A percentile compares a stretch with the other conserved stretches of the same genome.
Conservation (phyloP, 257 asterid species). For the Jacaranda copaia region DNA sequence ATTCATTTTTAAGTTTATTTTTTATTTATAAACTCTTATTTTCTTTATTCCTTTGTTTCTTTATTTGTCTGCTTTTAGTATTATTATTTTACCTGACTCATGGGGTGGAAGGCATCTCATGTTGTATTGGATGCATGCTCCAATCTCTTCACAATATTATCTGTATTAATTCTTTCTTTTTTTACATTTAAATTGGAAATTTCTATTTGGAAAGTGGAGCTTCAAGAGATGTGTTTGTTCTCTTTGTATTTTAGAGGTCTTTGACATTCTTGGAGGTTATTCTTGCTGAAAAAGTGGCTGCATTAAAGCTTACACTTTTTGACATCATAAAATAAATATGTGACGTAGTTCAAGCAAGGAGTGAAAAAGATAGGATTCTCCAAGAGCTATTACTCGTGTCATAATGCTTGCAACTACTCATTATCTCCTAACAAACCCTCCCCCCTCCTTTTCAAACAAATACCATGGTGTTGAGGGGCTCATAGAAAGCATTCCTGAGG, state of each 20-base stretch:
- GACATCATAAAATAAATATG: conserved; percentile 94
- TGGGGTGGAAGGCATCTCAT: conserved; percentile 99
- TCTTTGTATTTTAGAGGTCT: too few species aligned
- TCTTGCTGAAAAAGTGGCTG: conserved; percentile 98
- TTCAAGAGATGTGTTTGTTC: background rate
- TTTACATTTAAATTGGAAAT: background rate
- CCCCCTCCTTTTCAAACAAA: conserved; percentile 58
- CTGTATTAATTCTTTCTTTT: conserved; percentile 29
- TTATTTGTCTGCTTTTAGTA: conserved; percentile 62
- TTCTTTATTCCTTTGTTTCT: background rate
- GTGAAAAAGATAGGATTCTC: conserved; percentile 68
- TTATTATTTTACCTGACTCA: conserved; percentile 92
- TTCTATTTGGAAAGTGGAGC: conserved; percentile 12
- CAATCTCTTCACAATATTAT: conserved; percentile 99
- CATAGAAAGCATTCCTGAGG: conserved; percentile 96
- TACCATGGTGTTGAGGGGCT: conserved; percentile 99
- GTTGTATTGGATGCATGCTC: conserved; percentile 96
- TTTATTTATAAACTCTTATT: background rate
- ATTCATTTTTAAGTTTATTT: background rate
- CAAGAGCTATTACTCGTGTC: conserved; percentile 23
- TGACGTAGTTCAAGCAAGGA: conserved; percentile 97
- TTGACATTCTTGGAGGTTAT: conserved; percentile 61
- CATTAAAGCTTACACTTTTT: conserved; percentile 95
- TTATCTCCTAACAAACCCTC: conserved; percentile 38
- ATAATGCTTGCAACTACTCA: conserved; percentile 5